Percentiles rank a stretch among this genome's conserved stretches.
These are phyloP conservation scores for Capsicum pubescens DNA, from an alignment of 257 asterid species.

Conservation along the genomic window DNA sequence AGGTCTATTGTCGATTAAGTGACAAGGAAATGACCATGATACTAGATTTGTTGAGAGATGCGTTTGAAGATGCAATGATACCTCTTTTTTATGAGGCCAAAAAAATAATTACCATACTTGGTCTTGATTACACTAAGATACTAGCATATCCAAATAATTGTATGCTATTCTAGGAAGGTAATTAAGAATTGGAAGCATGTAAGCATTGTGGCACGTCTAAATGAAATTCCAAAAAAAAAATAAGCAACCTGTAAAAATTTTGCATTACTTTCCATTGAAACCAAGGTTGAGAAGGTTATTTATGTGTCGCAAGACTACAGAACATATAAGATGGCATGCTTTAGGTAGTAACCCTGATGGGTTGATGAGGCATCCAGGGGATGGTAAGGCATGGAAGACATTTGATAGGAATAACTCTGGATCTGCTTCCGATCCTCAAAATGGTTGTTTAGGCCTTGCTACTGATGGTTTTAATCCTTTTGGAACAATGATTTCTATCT, in stretches of 20 bases:
- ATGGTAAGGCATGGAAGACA: neutral
- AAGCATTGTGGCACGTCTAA: neutral
- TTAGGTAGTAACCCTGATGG: neutral
- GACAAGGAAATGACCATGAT: neutral
- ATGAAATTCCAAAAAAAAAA: neutral
- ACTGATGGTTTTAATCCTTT: neutral
- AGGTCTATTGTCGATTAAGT: neutral
- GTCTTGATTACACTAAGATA: neutral
- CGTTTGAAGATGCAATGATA: neutral
- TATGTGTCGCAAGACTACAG: neutral
- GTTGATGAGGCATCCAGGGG: neutral
- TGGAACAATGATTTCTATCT: neutral
- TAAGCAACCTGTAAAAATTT: neutral
- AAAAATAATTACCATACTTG: neutral
- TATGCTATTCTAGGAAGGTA: neutral
- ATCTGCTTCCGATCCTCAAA: neutral
- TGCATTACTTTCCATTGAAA: neutral
- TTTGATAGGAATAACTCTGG: neutral
- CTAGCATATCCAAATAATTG: neutral
- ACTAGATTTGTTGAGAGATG: neutral
- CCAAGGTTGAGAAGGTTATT: neutral
- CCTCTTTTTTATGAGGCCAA: neutral
- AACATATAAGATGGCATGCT: neutral
- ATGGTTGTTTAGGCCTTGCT: neutral
- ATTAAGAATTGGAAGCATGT: neutral